Evolutionary conservation across 1,139 yeast species (phyloP).

Genomic region (Lodderomyces pseudojiufengensis): DNA sequence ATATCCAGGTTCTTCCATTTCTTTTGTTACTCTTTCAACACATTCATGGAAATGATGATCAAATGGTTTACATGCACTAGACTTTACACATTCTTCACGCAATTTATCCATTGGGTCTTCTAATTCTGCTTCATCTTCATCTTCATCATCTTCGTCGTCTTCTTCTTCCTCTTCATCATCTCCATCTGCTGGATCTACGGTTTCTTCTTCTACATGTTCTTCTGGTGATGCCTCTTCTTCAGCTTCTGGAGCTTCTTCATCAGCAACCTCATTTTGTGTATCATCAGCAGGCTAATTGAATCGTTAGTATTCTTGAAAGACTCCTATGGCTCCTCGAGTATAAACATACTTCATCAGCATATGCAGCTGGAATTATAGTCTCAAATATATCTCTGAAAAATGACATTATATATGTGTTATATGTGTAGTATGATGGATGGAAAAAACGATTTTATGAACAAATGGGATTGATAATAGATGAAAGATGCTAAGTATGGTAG

Average conservation of each 20-base stretch:
- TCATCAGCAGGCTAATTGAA: conserved; percentile 29
- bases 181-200: conserved; percentile 39
- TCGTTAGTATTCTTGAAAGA: conserved; percentile 9
- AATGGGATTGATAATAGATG: too few species aligned
- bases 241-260: conserved; percentile 46
- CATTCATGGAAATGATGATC: conserved; percentile 93
- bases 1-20: conserved; percentile 77
- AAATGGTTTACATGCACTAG: conserved; percentile 67
- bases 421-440: not conserved
- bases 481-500: too few species aligned
- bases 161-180: conserved; percentile 65
- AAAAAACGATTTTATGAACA: not conserved
- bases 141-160: conserved; percentile 70
- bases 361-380: conserved; percentile 77
- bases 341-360: conserved; percentile 71
- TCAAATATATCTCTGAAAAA: conserved; percentile 79
- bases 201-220: conserved; percentile 32
- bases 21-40: conserved; percentile 88
- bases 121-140: conserved; percentile 73
- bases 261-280: conserved; percentile 24
- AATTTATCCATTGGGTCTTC: conserved; percentile 67
- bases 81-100: conserved; percentile 64
- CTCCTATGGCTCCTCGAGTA: too few species aligned
- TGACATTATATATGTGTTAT: conserved; percentile 36
- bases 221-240: conserved; percentile 19